Base-by-base conservation (phyloP, 305 asterid genomes). In the Fraxinus velutina region DNA sequence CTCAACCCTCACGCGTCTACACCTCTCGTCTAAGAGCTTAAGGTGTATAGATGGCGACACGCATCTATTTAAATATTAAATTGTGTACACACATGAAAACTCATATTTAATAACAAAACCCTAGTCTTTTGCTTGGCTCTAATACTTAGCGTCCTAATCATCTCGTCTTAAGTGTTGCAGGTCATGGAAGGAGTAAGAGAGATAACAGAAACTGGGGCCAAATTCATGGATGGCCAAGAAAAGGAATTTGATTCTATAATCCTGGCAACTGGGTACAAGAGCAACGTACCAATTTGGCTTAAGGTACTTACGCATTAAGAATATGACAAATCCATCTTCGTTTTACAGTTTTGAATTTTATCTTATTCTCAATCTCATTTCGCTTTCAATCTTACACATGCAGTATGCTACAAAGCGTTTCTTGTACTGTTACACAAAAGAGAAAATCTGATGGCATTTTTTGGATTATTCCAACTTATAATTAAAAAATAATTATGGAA, bases 281-380 rank as follows among this genome's bases (percentile, higher is more conserved):
- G 99, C 90, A 96, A 93, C 82, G 99, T 96, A 27, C 98, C 98
- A 3, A 71, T 39, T 81, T 96, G 99, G 99, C 95, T 96, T 27
- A 91, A 94, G 98, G 99, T 94, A n/a, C 64, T n/a, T 52, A 89
- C 29, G 32, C 7, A 24, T 62, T 1, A 3, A 22, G 15, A 62
- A 62, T 22, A 10, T 75, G 80, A 75, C 71, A 62, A 62, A 30
- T 27, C 15, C 68, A 52, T 83, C n/a, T 39, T 36, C 6, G n/a
- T 37, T 32, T 21, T 10, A 6, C n/a, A 37, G 47, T 2, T 30
- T 76, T 42, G 30, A 19, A 7, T 70, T 81, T 79, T 87, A 75
- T 77, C 78, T 78, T 74, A 82, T 87, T 88, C 17, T 79, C 89
- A 88, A 80, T 90, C 92, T 87, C 84, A 83, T 71, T 80, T 93